phyloP scores from a whole-genome alignment of 345 rosid species.

The Cardamine chenopodiifolia region DNA sequence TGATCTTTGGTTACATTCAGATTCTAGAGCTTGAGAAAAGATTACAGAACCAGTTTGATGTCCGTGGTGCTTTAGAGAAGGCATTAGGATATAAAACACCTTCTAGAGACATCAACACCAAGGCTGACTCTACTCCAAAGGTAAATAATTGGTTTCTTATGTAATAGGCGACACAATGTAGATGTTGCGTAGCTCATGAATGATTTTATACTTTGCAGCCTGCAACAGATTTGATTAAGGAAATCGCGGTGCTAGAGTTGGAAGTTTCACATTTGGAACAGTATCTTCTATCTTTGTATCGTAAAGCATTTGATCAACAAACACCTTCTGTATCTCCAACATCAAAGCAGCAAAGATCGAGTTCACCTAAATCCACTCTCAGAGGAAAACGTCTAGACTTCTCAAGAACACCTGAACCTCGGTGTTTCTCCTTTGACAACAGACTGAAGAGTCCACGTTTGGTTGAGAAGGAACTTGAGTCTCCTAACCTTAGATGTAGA shows the following conservation, averaged over 20 bases:
- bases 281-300: constrained; percentile 82
- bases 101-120: constrained; percentile 47
- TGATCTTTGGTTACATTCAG: constrained; percentile 47
- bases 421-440: constrained; percentile 48
- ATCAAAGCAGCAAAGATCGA: constrained; percentile 50
- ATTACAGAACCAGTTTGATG: constrained; percentile 79
- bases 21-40: constrained; percentile 87
- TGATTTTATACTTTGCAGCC: constrained; percentile 51
- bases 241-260: constrained; percentile 82
- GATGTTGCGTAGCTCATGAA: constrained; percentile 11
- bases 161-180: not conserved
- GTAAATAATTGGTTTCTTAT: not conserved
- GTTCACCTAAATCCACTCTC: constrained; percentile 54
- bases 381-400: constrained; percentile 50
- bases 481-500: constrained; percentile 35
- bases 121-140: constrained; percentile 44
- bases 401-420: constrained; percentile 46
- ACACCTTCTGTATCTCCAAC: constrained; percentile 59
- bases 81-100: constrained; percentile 75
- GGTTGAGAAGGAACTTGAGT: constrained; percentile 44
- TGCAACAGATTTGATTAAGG: constrained; percentile 80
- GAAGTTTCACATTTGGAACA: constrained; percentile 93
- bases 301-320: constrained; percentile 89
- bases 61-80: constrained; percentile 74
- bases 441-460: constrained; percentile 46